Percentiles rank a stretch among this genome's conserved stretches.
Evolutionary conservation across 1,284 basidiomycete genomes (phyloP).

Genomic region (Pseudozyma tsukubaensis): DNA sequence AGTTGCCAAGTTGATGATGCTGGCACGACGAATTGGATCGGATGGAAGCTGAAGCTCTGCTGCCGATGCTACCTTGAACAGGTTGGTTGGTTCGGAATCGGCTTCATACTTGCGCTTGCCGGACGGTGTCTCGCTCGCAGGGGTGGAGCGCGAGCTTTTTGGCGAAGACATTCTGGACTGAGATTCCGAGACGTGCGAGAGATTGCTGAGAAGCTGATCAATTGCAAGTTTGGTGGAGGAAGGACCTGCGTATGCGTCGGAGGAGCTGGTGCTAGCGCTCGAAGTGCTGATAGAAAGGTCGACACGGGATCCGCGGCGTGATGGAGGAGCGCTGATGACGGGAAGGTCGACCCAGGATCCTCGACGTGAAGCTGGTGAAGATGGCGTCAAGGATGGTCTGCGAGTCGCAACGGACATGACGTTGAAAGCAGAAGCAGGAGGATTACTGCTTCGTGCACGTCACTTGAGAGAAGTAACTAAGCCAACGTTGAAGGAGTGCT

Average conservation of each 20-base stretch:
- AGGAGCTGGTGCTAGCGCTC: background rate
- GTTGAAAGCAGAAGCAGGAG: constrained; percentile 2
- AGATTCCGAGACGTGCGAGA: constrained; percentile 21
- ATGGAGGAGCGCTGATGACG: constrained; percentile 18
- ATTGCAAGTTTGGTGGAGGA: constrained; percentile 28
- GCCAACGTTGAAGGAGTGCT: background rate
- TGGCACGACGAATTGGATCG: constrained; percentile 39
- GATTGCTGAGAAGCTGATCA: constrained; percentile 32
- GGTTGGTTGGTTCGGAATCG: constrained; percentile 17
- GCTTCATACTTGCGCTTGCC: constrained; percentile 41
- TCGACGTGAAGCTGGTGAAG: constrained; percentile 43
- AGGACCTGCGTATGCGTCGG: constrained; percentile 10
- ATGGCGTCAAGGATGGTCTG: constrained; percentile 39
- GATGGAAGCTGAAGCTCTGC: constrained; percentile 33
- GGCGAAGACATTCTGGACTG: constrained; percentile 29
- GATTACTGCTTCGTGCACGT: constrained; percentile 1
- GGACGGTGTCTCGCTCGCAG: constrained; percentile 7
- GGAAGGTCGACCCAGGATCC: constrained; percentile 39
- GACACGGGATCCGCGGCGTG: constrained; percentile 34
- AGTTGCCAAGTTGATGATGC: constrained; percentile 52
- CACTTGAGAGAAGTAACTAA: background rate
- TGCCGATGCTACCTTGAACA: constrained; percentile 25
- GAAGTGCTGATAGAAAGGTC: constrained; percentile 25
- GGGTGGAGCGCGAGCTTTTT: constrained; percentile 17
- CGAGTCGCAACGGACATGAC: constrained; percentile 41